Conservation (phyloP, 768 basidiomycete genomes). For the Aureoboletus auriporus region DNA sequence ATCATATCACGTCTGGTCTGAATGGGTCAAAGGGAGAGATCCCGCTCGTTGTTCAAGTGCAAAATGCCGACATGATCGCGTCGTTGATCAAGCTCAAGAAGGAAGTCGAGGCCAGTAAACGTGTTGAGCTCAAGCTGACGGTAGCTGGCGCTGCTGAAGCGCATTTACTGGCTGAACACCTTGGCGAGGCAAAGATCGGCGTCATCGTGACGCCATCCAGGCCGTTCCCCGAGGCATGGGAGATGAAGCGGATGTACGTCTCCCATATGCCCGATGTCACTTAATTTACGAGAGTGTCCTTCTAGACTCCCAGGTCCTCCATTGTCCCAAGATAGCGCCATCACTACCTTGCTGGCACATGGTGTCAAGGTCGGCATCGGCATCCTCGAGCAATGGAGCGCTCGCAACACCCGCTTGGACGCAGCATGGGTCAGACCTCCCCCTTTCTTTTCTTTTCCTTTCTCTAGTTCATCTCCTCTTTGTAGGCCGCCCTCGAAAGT, state of each 20-base stretch:
- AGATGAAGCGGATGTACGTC: slow-evolving; percentile 37
- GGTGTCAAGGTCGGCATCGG: slow-evolving; percentile 75
- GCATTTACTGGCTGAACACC: slow-evolving; percentile 66
- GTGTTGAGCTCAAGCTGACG: slow-evolving; percentile 48
- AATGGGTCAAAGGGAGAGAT: slow-evolving; percentile 49
- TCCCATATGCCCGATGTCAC: background rate
- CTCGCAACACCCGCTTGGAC: slow-evolving; percentile 77
- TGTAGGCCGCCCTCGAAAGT: slow-evolving; percentile 38
- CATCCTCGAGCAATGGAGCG: slow-evolving; percentile 61
- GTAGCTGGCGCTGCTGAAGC: slow-evolving; percentile 68
- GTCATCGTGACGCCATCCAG: slow-evolving; percentile 65
- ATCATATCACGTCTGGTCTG: background rate
- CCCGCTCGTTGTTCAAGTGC: slow-evolving; percentile 69
- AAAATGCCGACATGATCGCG: slow-evolving; percentile 81
- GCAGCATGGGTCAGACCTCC: slow-evolving; percentile 65
- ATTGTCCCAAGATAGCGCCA: slow-evolving; percentile 42
- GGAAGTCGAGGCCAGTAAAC: slow-evolving; percentile 49
- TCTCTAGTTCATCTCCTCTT: background rate
- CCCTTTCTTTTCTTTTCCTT: slow-evolving; percentile 27
- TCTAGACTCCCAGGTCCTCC: slow-evolving; percentile 29
- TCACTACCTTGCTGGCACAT: slow-evolving; percentile 58
- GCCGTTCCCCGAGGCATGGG: slow-evolving; percentile 75
- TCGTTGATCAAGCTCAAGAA: slow-evolving; percentile 66
- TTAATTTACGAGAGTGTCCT: slow-evolving; percentile 7
- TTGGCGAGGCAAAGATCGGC: slow-evolving; percentile 64